Percentiles rank a stretch among this genome's conserved stretches.
phyloP scores from a whole-genome alignment of 805 yeast species.

The Pichia nanzhaoensis region DNA sequence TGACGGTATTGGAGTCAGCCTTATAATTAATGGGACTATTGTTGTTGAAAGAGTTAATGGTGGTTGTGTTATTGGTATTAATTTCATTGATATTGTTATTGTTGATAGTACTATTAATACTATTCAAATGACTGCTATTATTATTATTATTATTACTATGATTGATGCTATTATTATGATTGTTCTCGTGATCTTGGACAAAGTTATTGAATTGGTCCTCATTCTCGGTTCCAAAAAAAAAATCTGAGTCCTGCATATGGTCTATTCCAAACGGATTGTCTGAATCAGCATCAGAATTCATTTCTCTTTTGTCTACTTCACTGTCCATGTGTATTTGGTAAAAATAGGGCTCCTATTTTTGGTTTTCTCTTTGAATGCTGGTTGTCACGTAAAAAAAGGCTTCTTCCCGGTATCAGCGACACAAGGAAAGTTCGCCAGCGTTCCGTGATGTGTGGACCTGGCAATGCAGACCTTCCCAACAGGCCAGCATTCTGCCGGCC shows the following conservation, averaged over 20 bases:
- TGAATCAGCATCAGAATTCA: background rate
- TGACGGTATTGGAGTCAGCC: no score
- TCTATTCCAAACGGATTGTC: constrained; percentile 1
- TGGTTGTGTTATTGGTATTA: no score
- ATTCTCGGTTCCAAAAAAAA: constrained; percentile 2
- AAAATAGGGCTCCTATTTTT: no score
- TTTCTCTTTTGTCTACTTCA: background rate
- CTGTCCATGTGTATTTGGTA: background rate
- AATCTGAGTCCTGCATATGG: background rate
- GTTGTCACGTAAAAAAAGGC: no score
- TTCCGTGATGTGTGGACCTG: no score
- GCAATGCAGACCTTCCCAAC: no score
- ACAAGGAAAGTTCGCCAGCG: no score
- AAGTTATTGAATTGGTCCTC: constrained; percentile 4
- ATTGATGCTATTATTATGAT: background rate
- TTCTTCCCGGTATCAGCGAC: no score
- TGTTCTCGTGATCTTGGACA: background rate
- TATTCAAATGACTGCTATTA: background rate
- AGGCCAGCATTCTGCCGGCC: no score
- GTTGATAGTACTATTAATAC: background rate
- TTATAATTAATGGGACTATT: background rate
- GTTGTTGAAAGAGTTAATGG: no score
- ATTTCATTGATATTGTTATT: background rate
- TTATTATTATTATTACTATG: background rate
- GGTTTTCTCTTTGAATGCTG: no score